Conservation (phyloP, 129 eudicot genomes). For the Kitagawia praeruptora region DNA sequence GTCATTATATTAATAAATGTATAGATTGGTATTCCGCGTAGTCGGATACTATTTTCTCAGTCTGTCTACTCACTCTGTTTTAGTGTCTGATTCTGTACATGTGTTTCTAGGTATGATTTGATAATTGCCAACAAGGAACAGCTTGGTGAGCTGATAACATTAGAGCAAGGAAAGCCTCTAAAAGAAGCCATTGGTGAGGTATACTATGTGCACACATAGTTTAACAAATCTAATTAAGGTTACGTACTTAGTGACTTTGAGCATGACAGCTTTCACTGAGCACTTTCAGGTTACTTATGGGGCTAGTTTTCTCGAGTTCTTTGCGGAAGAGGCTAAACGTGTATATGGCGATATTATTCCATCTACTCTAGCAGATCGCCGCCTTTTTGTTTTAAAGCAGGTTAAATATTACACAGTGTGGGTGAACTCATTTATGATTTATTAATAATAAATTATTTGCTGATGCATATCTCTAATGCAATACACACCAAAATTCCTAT, state of each 20-base stretch:
- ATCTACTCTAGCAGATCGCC: constrained; percentile 68
- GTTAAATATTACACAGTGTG: constrained; percentile 19
- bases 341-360: constrained; percentile 90
- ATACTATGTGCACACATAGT: neutral
- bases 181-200: constrained; percentile 95
- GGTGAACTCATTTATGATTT: neutral
- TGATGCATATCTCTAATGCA: neutral
- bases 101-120: constrained; percentile 52
- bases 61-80: neutral
- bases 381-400: constrained; percentile 87
- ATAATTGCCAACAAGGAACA: constrained; percentile 69
- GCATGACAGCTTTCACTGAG: neutral
- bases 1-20: neutral
- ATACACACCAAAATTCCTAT: neutral
- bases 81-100: neutral
- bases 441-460: neutral
- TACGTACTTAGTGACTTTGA: neutral
- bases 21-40: neutral
- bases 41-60: neutral
- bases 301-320: constrained; percentile 80
- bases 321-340: constrained; percentile 91
- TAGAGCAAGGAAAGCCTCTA: constrained; percentile 93
- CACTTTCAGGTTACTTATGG: constrained; percentile 63
- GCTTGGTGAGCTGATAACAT: constrained; percentile 81
- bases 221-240: constrained; percentile 1